Evolutionary conservation across 2,329 filamentous ascomycete species (phyloP), one percentile per base, ranked within the genome.

Genomic region (Hysterium pulicare): DNA sequence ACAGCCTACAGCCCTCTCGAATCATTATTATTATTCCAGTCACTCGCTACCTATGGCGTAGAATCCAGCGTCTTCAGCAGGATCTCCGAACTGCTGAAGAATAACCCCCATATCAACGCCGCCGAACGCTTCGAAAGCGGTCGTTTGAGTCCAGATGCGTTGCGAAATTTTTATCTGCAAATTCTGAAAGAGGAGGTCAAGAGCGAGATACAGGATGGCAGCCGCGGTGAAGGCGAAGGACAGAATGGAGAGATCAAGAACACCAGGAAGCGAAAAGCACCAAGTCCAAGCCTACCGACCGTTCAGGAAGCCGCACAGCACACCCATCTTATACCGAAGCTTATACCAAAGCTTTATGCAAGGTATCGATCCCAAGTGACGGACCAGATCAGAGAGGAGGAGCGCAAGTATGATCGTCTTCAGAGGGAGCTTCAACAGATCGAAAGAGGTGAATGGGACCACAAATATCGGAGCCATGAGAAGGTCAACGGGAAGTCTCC

Each of bases 1-100:
- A 76, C 81, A 62, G 74, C 77, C 59, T 90, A 93, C 71, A 91
- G 88, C 62, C 81, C 84, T 55, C 86, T 94, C 74, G 90, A 95
- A 77, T 86, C 84, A 61, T 78, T 94, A 48, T 79, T 93, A 53
- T 78, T 95, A 59, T 91, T 93, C 71, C 87, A 91, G 70, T 84
- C 84, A 47, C 77, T 94, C 51, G 77, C 82, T 53, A 74, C 75
- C 54, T 77, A 86, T 67, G 86, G 86, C 61, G 73, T 82, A 51
- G 78, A 82, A 52, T 72, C 81, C 40, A 66, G 75, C 48, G 81
- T 79, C 62, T 93, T 94, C 70, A 71, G 72, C 58, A 77, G 76
- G 54, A 87, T 93, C 49, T 90, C 89, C 45, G 78, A 86, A 51
- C 71, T 84, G 46, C 79, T 97, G 49, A 84, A 79, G 67, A 82